Conservation (phyloP, 805 yeast species). For the Ogataea nitratoaversa region DNA sequence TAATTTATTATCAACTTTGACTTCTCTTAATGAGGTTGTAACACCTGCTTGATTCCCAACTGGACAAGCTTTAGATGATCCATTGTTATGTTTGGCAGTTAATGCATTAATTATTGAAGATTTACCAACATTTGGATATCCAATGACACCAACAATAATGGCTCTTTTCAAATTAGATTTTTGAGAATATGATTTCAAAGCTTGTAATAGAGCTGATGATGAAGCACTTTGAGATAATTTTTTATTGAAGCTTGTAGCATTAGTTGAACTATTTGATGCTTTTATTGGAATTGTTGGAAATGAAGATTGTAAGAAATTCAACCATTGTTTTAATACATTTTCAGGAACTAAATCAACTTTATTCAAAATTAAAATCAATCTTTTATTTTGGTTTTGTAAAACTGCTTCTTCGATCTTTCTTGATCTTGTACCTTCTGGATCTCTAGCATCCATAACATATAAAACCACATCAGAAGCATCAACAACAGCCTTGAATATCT, state of each 20-base stretch:
- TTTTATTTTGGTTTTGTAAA: slow-evolving; percentile 70
- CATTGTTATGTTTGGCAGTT: slow-evolving; percentile 74
- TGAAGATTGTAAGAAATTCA: slow-evolving; percentile 66
- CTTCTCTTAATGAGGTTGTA: slow-evolving; percentile 86
- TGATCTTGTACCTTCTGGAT: slow-evolving; percentile 93
- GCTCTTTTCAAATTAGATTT: slow-evolving; percentile 84
- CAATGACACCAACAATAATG: slow-evolving; percentile 90
- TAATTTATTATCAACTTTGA: slow-evolving; percentile 85
- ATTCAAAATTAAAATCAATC: slow-evolving; percentile 81
- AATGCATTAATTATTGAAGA: slow-evolving; percentile 91
- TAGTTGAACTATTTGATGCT: slow-evolving; percentile 73
- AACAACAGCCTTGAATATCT: slow-evolving; percentile 87
- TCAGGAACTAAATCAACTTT: slow-evolving; percentile 93
- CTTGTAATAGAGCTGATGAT: slow-evolving; percentile 67
- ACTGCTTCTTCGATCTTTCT: slow-evolving; percentile 88
- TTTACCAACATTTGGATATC: slow-evolving; percentile 96
- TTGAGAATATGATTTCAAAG: slow-evolving; percentile 80
- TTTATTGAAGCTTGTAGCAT: slow-evolving; percentile 65
- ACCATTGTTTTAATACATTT: slow-evolving; percentile 78
- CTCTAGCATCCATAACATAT: slow-evolving; percentile 95
- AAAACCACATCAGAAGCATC: slow-evolving; percentile 88
- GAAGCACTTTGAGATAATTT: slow-evolving; percentile 68
- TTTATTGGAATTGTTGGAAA: slow-evolving; percentile 92
- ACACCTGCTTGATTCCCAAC: slow-evolving; percentile 98
- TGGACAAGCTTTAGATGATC: slow-evolving; percentile 76